Evolutionary conservation across 1,139 yeast species (phyloP).

Genomic region (Candida gigantensis): DNA sequence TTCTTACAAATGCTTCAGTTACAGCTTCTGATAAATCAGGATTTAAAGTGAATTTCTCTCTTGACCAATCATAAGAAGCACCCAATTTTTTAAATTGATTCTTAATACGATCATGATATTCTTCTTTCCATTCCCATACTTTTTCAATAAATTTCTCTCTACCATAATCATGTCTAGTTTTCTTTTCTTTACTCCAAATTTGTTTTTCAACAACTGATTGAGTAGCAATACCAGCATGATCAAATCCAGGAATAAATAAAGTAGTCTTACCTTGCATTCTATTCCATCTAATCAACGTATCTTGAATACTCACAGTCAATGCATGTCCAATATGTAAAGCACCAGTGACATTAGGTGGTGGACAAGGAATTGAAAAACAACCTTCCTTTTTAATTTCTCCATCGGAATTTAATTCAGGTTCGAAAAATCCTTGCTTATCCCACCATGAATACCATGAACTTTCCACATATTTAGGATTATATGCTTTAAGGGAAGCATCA

Average conservation of each 20-base stretch:
- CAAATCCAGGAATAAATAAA: constrained; percentile 92
- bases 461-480: constrained; percentile 90
- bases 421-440: constrained; percentile 83
- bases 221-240: constrained; percentile 99
- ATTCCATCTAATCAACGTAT: constrained; percentile 86
- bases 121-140: constrained; percentile 99
- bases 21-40: constrained; percentile 81
- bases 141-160: constrained; percentile 85
- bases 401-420: constrained; percentile 77
- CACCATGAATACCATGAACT: constrained; percentile 99
- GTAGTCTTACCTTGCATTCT: constrained; percentile 98
- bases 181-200: constrained; percentile 83
- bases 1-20: constrained; percentile 83
- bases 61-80: constrained; percentile 94
- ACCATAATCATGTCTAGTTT: constrained; percentile 93
- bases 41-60: constrained; percentile 91
- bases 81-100: constrained; percentile 84
- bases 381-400: constrained; percentile 85
- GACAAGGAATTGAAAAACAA: constrained; percentile 87
- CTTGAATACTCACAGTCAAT: constrained; percentile 92
- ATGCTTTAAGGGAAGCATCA: constrained; percentile 91
- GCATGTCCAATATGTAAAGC: constrained; percentile 99
- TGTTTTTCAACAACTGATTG: constrained; percentile 98
- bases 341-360: constrained; percentile 99
- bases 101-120: constrained; percentile 83